phyloP scores from a whole-genome alignment of 495 filamentous ascomycete species.

The Xylaria palmicola region DNA sequence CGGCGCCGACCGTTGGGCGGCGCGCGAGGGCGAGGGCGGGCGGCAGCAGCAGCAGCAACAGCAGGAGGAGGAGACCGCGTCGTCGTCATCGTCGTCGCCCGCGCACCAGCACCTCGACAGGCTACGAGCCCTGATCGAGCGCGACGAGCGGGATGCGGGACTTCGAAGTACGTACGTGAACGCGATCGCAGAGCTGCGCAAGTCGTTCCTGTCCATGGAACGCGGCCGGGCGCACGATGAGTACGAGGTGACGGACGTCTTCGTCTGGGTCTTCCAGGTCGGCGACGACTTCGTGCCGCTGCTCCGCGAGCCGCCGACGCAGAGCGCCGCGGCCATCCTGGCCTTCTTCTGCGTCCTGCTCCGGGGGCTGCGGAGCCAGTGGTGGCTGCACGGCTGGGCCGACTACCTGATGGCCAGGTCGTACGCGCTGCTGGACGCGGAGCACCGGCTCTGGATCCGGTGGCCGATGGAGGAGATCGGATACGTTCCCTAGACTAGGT shows the following conservation, averaged over 20 bases:
- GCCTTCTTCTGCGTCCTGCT: constrained; percentile 35
- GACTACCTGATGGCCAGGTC: constrained; percentile 30
- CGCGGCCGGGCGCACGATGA: neutral
- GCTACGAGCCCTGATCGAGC: constrained; percentile 9
- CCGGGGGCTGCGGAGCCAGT: constrained; percentile 31
- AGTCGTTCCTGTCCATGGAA: neutral
- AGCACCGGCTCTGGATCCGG: constrained; percentile 33
- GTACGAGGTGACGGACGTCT: constrained; percentile 35
- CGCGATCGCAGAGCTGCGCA: constrained; percentile 34
- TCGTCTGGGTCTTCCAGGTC: constrained; percentile 40
- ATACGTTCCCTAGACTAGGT: no score
- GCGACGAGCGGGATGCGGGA: constrained; percentile 9
- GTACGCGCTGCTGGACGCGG: constrained; percentile 32
- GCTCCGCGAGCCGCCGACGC: constrained; percentile 25
- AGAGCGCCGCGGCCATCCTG: constrained; percentile 38
- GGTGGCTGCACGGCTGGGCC: constrained; percentile 39
- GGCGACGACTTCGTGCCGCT: constrained; percentile 35
- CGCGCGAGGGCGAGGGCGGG: neutral
- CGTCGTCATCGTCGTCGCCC: neutral
- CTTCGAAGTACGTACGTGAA: constrained; percentile 20
- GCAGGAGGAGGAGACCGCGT: no score
- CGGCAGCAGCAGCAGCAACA: no score
- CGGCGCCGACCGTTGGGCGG: neutral
- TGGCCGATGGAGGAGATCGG: constrained; percentile 35
- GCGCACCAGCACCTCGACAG: neutral